phyloP scores from a whole-genome alignment of 225 moss, liverwort and hornwort genomes.

The Physcomitrellopsis africana region DNA sequence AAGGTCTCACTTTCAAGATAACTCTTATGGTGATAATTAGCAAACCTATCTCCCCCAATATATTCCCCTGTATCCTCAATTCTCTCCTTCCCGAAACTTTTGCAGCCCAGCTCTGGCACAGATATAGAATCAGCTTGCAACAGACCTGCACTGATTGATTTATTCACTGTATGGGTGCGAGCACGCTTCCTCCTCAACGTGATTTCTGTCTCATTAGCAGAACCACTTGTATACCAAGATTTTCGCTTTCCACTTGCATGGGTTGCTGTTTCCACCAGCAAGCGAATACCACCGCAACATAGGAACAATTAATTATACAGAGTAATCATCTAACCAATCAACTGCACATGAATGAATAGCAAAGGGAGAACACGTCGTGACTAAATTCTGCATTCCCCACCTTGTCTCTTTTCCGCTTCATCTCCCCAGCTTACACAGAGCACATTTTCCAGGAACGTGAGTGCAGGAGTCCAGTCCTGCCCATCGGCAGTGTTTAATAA shows the following conservation, averaged over 20 bases:
- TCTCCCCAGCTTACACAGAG: conserved; percentile 69
- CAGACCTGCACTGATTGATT: conserved; percentile 15
- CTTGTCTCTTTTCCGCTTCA: conserved; percentile 44
- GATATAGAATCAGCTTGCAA: conserved; percentile 23
- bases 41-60: conserved; percentile 28
- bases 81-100: conserved; percentile 19
- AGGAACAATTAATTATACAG: conserved; percentile 5
- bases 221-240: conserved; percentile 33
- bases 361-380: background rate
- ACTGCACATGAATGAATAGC: conserved; percentile 20
- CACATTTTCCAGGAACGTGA: conserved; percentile 58
- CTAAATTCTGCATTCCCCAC: conserved; percentile 39
- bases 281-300: conserved; percentile 25
- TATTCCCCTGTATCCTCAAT: conserved; percentile 18
- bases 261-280: conserved; percentile 38
- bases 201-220: conserved; percentile 33
- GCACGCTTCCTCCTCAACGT: conserved; percentile 36
- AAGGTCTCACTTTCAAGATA: conserved; percentile 14
- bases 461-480: conserved; percentile 73
- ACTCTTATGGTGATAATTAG: conserved; percentile 13
- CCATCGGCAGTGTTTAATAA: conserved; percentile 29
- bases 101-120: conserved; percentile 25
- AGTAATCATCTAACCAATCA: conserved; percentile 17
- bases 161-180: conserved; percentile 31
- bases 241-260: conserved; percentile 48